A percentile compares a stretch with the other conserved stretches of the same genome.
Evolutionary conservation across 306 rosid genomes (phyloP).

Genomic region (Corylus americana): DNA sequence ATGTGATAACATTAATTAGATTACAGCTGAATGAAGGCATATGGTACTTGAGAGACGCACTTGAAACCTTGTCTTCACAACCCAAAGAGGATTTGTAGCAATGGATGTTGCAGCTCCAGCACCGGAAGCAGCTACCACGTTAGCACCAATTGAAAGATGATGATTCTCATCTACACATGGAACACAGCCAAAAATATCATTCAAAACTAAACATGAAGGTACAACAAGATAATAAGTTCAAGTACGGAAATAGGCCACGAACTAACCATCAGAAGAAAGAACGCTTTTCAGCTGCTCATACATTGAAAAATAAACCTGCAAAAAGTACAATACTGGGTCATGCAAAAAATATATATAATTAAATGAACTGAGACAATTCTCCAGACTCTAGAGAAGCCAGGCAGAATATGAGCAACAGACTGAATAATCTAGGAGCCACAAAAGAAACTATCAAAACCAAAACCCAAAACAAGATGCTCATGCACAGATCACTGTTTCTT

Average conservation of each 20-base stretch:
- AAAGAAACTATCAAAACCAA: neutral
- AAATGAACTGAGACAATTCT: neutral
- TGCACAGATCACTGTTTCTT: neutral
- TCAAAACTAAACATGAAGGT: neutral
- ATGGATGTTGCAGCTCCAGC: slow-evolving; percentile 88
- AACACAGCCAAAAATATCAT: slow-evolving; percentile 18
- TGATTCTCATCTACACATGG: slow-evolving; percentile 56
- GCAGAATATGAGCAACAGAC: neutral
- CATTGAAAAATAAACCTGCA: slow-evolving; percentile 71
- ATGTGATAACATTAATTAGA: slow-evolving; percentile 1
- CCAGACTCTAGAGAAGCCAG: slow-evolving; percentile 20
- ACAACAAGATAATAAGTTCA: slow-evolving; percentile 21
- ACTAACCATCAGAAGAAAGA: slow-evolving; percentile 64
- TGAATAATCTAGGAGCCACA: neutral
- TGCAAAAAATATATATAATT: neutral
- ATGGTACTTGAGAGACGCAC: slow-evolving; percentile 43
- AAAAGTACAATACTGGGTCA: slow-evolving; percentile 1
- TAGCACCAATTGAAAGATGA: slow-evolving; percentile 80
- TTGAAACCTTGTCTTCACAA: slow-evolving; percentile 90
- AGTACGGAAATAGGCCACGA: slow-evolving; percentile 17
- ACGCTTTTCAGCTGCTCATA: slow-evolving; percentile 70
- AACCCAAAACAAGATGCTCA: neutral
- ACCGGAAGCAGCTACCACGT: slow-evolving; percentile 82
- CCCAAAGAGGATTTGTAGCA: slow-evolving; percentile 91
- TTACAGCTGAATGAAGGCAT: neutral